phyloP scores from a whole-genome alignment of 1,139 yeast genomes.

The Taphrina pruni region DNA sequence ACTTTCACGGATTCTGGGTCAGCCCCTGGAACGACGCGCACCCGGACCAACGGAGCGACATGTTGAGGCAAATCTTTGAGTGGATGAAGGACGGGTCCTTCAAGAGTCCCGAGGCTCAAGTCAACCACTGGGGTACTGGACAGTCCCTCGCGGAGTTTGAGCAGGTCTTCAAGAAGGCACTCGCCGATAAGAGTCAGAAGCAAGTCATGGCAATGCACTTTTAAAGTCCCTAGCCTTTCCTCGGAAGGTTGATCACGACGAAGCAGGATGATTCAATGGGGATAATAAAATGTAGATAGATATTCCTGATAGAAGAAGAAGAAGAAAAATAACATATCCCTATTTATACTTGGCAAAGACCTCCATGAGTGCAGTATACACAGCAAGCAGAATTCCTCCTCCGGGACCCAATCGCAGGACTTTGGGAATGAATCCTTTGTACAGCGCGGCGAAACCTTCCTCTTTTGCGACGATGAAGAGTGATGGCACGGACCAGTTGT shows the following conservation, averaged over 20 bases:
- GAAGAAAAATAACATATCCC: not conserved
- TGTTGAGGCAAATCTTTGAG: conserved; percentile 66
- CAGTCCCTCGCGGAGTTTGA: conserved; percentile 16
- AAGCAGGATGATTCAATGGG: not conserved
- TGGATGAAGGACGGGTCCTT: conserved; percentile 69
- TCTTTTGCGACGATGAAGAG: conserved; percentile 77
- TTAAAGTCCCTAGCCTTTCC: not conserved
- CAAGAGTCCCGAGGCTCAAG: conserved; percentile 47
- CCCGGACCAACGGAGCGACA: conserved; percentile 65
- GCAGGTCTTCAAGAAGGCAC: conserved; percentile 16
- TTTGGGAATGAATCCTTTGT: conserved; percentile 95
- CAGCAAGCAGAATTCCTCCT: conserved; percentile 96
- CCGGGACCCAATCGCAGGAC: conserved; percentile 98
- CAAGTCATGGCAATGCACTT: conserved; percentile 31
- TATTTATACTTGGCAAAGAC: conserved; percentile 36
- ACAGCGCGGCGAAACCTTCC: conserved; percentile 86
- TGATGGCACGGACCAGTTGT: conserved; percentile 91
- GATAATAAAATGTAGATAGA: not conserved
- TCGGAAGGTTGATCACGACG: not conserved
- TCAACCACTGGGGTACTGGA: conserved; percentile 14
- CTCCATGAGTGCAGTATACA: conserved; percentile 52
- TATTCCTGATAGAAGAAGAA: not conserved
- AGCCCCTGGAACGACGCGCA: conserved; percentile 73
- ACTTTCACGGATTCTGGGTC: conserved; percentile 92
- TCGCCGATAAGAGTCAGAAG: conserved; percentile 17